Conservation (phyloP, 2,329 filamentous ascomycete genomes). For the Leptographium lundbergii region DNA sequence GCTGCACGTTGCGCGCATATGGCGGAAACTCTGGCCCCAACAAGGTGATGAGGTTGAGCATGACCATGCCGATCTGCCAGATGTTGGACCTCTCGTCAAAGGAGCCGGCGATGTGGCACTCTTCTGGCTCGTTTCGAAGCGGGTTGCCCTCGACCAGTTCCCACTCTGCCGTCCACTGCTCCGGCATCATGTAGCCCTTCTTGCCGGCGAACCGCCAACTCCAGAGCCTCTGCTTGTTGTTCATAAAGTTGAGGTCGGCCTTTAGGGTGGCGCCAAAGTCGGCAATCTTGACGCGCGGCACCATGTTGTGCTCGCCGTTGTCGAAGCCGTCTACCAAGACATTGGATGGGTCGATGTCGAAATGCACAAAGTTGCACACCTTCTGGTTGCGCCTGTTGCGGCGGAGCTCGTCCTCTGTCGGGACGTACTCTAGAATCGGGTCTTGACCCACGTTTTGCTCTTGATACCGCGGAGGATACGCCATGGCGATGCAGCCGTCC, state of each 20-base stretch:
- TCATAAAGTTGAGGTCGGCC: neutral
- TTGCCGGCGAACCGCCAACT: conserved; percentile 3
- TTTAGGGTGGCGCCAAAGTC: conserved; percentile 6
- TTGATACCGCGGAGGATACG: conserved; percentile 7
- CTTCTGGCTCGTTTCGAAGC: neutral
- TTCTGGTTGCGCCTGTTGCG: neutral
- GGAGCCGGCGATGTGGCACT: conserved; percentile 4
- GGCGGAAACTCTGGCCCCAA: neutral
- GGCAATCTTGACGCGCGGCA: conserved; percentile 7
- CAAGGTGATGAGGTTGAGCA: conserved; percentile 5
- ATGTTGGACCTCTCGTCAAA: conserved; percentile 9
- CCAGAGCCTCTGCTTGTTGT: conserved; percentile 1
- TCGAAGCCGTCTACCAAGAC: conserved; percentile 6
- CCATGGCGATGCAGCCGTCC: conserved; percentile 10
- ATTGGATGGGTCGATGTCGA: conserved; percentile 12
- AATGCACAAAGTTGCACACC: conserved; percentile 11
- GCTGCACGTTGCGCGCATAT: neutral
- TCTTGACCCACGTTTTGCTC: neutral
- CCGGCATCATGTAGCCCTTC: conserved; percentile 1
- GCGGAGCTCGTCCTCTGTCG: neutral
- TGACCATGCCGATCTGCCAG: conserved; percentile 7
- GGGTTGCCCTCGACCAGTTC: conserved; percentile 1
- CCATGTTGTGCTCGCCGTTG: neutral
- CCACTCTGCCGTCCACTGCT: conserved; percentile 12
- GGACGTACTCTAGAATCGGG: neutral